Percentiles rank a stretch among this genome's conserved stretches.
phyloP scores from a whole-genome alignment of 1,284 basidiomycete genomes.

The Pisolithus thermaeus region DNA sequence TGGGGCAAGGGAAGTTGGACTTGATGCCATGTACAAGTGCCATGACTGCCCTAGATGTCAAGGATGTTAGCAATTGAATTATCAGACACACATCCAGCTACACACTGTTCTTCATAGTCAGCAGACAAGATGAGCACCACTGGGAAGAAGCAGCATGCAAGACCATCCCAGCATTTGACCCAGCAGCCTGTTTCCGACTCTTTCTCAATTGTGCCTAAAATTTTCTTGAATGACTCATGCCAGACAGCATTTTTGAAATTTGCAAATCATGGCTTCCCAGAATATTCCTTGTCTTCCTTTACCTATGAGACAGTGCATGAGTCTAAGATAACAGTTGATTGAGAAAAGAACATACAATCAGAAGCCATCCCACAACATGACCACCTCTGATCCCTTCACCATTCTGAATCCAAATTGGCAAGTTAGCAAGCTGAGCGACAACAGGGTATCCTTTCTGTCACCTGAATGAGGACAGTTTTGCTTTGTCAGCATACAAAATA shows the following conservation, averaged over 20 bases:
- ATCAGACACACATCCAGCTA: too few relatives aligned
- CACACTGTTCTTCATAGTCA: too few relatives aligned
- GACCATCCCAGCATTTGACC: too few relatives aligned
- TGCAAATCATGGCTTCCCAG: constrained; percentile 21
- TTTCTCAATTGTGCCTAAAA: constrained; percentile 4
- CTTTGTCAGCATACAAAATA: constrained; percentile 43
- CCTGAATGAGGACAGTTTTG: constrained; percentile 38
- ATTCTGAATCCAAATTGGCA: constrained; percentile 34
- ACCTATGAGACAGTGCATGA: constrained; percentile 12
- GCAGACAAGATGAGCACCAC: too few relatives aligned
- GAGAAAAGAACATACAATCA: constrained; percentile 27
- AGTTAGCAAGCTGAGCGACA: constrained; percentile 31
- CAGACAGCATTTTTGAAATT: constrained; percentile 33
- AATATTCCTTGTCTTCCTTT: constrained; percentile 21
- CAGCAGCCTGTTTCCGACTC: too few relatives aligned
- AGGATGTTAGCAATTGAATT: not conserved
- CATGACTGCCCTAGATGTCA: constrained; percentile 23
- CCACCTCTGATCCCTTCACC: constrained; percentile 33
- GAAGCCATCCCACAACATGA: constrained; percentile 38
- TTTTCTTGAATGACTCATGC: constrained; percentile 11
- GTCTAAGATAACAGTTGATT: too few relatives aligned
- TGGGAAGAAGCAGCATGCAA: too few relatives aligned
- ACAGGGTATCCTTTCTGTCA: constrained; percentile 39
- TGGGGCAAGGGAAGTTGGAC: constrained; percentile 27
- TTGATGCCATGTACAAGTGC: constrained; percentile 28